A percentile compares a stretch with the other conserved stretches of the same genome.
phyloP scores from a whole-genome alignment of 75 land plant genomes.

The Picea sitchensis region DNA sequence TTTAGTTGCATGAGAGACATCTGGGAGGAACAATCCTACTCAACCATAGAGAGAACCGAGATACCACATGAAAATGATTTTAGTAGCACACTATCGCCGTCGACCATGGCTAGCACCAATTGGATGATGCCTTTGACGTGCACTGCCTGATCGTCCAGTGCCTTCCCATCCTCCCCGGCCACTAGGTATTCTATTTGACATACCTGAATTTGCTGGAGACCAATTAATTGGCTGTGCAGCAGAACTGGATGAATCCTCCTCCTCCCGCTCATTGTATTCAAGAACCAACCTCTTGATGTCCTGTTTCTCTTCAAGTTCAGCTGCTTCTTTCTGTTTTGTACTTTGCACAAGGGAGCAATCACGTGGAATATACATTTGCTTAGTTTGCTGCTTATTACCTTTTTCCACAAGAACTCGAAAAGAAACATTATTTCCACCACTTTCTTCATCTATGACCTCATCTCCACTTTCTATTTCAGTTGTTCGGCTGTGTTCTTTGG shows the following conservation, averaged over 20 bases:
- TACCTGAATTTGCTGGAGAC: slow-evolving; percentile 28
- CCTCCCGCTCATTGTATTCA: slow-evolving; percentile 97
- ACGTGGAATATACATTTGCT: slow-evolving; percentile 83
- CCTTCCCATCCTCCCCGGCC: slow-evolving; percentile 39
- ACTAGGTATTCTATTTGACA: slow-evolving; percentile 18
- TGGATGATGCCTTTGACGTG: slow-evolving; percentile 56
- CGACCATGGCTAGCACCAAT: slow-evolving; percentile 30
- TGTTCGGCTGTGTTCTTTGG: slow-evolving; percentile 38
- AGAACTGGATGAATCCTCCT: slow-evolving; percentile 68
- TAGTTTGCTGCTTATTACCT: slow-evolving; percentile 94
- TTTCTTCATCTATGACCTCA: slow-evolving; percentile 44
- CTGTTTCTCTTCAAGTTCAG: slow-evolving; percentile 96
- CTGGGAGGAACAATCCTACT: not conserved
- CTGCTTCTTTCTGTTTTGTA: slow-evolving; percentile 96
- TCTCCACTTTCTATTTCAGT: slow-evolving; percentile 51
- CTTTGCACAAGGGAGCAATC: slow-evolving; percentile 93
- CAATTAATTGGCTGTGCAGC: slow-evolving; percentile 60
- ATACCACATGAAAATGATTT: not conserved
- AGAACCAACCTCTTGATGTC: slow-evolving; percentile 82
- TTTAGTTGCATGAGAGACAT: not conserved
- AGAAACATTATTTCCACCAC: slow-evolving; percentile 52
- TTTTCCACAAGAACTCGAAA: slow-evolving; percentile 90
- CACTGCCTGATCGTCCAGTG: slow-evolving; percentile 17
- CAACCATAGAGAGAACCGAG: not conserved
- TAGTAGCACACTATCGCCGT: slow-evolving; percentile 17